A percentile compares a stretch with the other conserved stretches of the same genome.
Conservation (phyloP, 2,329 filamentous ascomycete species). For the Amesomyces nigricolor region DNA sequence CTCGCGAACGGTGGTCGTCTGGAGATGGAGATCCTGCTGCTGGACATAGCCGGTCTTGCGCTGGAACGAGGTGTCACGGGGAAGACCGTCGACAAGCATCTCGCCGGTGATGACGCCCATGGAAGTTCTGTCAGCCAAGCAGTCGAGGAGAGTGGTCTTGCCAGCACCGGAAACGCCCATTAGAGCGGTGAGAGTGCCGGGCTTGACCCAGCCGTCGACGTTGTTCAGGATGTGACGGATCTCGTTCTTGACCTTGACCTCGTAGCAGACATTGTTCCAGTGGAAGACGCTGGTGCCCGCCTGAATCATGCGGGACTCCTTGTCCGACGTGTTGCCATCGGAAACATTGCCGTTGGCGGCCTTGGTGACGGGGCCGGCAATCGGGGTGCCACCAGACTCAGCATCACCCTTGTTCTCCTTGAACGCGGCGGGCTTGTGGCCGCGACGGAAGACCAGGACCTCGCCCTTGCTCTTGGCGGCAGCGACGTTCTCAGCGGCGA, state of each 20-base stretch:
- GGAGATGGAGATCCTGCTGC: slow-evolving; percentile 84
- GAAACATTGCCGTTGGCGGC: slow-evolving; percentile 36
- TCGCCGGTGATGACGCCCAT: slow-evolving; percentile 86
- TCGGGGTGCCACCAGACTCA: slow-evolving; percentile 45
- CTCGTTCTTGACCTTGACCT: slow-evolving; percentile 72
- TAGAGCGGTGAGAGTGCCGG: slow-evolving; percentile 79
- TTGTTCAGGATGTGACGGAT: slow-evolving; percentile 71
- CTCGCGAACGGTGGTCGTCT: slow-evolving; percentile 81
- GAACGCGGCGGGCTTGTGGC: slow-evolving; percentile 54
- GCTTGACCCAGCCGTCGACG: slow-evolving; percentile 90
- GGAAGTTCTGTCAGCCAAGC: slow-evolving; percentile 75
- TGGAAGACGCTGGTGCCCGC: slow-evolving; percentile 72
- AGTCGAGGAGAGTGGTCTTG: slow-evolving; percentile 86
- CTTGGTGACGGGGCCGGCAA: slow-evolving; percentile 42
- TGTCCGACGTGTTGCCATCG: slow-evolving; percentile 30
- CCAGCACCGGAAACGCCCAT: slow-evolving; percentile 94
- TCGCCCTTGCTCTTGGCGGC: slow-evolving; percentile 69
- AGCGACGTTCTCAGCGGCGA: slow-evolving; percentile 60
- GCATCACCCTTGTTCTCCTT: slow-evolving; percentile 58
- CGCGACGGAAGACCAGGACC: slow-evolving; percentile 67
- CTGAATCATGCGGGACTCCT: slow-evolving; percentile 40
- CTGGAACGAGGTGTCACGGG: slow-evolving; percentile 76
- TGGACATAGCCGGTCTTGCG: slow-evolving; percentile 89
- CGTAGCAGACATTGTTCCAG: slow-evolving; percentile 77
- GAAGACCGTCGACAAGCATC: slow-evolving; percentile 62